Percentiles rank a stretch among this genome's conserved stretches.
These are phyloP conservation scores for Megacollybia marginata DNA, from an alignment of 768 basidiomycete genomes.

Conservation along the genomic window DNA sequence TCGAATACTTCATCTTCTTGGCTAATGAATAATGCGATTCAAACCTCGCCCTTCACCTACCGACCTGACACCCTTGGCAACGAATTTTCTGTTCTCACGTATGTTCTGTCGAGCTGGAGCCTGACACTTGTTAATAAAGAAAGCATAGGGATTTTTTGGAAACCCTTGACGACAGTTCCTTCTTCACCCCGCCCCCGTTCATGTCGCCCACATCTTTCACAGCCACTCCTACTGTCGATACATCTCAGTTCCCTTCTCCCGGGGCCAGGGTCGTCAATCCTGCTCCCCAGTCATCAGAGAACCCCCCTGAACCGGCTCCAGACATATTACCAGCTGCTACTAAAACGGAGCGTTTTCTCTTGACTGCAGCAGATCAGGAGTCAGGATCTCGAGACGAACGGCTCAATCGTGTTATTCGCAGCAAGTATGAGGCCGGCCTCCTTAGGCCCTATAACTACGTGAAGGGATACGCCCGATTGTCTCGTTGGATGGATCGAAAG, in stretches of 20 bases:
- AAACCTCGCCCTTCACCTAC: slow-evolving; percentile 49
- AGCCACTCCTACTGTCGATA: not conserved
- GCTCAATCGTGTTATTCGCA: slow-evolving; percentile 84
- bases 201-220: slow-evolving; percentile 36
- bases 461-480: slow-evolving; percentile 87
- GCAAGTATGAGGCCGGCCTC: slow-evolving; percentile 94
- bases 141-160: slow-evolving; percentile 73
- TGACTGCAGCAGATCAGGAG: slow-evolving; percentile 93
- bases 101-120: slow-evolving; percentile 17
- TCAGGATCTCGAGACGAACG: slow-evolving; percentile 87
- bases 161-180: slow-evolving; percentile 77
- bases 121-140: slow-evolving; percentile 2
- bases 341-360: slow-evolving; percentile 81
- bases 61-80: slow-evolving; percentile 71
- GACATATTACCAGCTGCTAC: slow-evolving; percentile 63
- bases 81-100: slow-evolving; percentile 79
- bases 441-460: slow-evolving; percentile 96
- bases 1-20: slow-evolving; percentile 35
- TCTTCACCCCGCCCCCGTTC: slow-evolving; percentile 58
- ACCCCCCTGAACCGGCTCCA: slow-evolving; percentile 30
- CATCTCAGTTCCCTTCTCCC: not conserved
- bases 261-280: slow-evolving; percentile 11
- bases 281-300: slow-evolving; percentile 9
- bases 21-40: slow-evolving; percentile 44
- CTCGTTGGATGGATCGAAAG: slow-evolving; percentile 95